Evolutionary conservation across 257 asterid genomes (phyloP), one percentile per base, ranked within the genome.

Genomic region (Pogostemon cablin): DNA sequence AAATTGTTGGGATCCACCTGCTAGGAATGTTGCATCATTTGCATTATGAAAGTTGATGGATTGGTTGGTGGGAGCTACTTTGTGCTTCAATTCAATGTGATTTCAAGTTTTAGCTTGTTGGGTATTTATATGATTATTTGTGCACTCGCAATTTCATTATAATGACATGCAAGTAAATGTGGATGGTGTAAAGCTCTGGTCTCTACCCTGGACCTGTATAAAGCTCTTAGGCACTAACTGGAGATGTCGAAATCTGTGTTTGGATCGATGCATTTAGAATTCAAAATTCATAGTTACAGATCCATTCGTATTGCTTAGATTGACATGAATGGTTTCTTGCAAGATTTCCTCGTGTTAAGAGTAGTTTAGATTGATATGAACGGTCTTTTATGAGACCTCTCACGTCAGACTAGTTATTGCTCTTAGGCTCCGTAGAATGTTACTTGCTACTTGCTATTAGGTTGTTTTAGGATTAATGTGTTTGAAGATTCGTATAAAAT

Each of bases 1-100:
- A 46, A 56, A 50, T 39, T 39, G 32, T 56, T 38, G 15, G 71
- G 63, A 44, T 57, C 66, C 59, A 49, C 62, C 68, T 57, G 54
- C 55, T 42, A 20, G 73, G 57, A 58, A 5, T 25, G 58, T 48
- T 25, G 4, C 74, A 34, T 60, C 50, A 56, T 68, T 57, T 58
- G 34, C 43, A 42, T 37, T 34, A 39, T 65, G 65, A 47, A 38
- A 47, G 12, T 39, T 58, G 78, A 40, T 34, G 12, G 56, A 49
- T 68, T 62, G 42, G 43, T 54, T 54, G 67, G 61, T 54, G 62
- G 54, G 66, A 62, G 72, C 67, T 74, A 42, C 49, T 12, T 35
- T 9, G 65, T 67, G 64, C 50, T 64, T 57, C 40, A 54, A 63
- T 63, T 70, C 62, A 54, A 69, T 15, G 42, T 8, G 20, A 6